Conservation (phyloP, 2,329 filamentous ascomycete genomes). For the Pseudohalonectria lignicola region DNA sequence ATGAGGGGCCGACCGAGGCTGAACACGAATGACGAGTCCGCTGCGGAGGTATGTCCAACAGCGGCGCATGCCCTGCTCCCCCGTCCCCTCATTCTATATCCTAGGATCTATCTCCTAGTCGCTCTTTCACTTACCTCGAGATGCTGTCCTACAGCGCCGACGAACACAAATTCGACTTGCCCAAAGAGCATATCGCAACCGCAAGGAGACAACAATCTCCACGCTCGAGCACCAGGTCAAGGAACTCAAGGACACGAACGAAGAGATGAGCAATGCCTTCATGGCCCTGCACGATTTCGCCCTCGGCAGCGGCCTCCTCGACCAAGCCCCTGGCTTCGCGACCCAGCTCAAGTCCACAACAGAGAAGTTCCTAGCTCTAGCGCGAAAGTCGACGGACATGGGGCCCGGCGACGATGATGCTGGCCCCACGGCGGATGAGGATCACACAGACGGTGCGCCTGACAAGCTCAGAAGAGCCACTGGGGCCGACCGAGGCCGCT, state of each 20-base stretch:
- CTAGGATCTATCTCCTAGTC: too few relatives aligned
- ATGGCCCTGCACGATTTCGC: constrained; percentile 54
- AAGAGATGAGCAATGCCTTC: constrained; percentile 66
- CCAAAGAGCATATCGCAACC: constrained; percentile 72
- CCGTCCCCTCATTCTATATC: too few relatives aligned
- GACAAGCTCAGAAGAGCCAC: too few relatives aligned
- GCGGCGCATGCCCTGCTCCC: too few relatives aligned
- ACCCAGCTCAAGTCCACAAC: constrained; percentile 45
- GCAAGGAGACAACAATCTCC: constrained; percentile 73
- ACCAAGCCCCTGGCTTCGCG: constrained; percentile 44
- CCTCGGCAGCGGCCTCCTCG: constrained; percentile 43
- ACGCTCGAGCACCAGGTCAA: constrained; percentile 61
- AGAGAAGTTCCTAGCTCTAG: constrained; percentile 45
- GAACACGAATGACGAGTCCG: constrained; percentile 66
- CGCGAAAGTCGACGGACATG: constrained; percentile 33
- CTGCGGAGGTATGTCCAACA: constrained; percentile 66
- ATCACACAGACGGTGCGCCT: too few relatives aligned
- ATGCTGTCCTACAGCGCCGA: too few relatives aligned
- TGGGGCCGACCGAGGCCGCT: neutral
- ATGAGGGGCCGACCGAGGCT: constrained; percentile 64
- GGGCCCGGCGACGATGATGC: constrained; percentile 17
- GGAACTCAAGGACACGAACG: constrained; percentile 56
- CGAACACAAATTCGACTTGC: constrained; percentile 81
- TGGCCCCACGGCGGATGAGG: constrained; percentile 1
- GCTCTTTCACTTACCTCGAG: too few relatives aligned